These are phyloP conservation scores for Eutrema salsugineum DNA, from an alignment of 441 rosid species.

Conservation along the genomic window DNA sequence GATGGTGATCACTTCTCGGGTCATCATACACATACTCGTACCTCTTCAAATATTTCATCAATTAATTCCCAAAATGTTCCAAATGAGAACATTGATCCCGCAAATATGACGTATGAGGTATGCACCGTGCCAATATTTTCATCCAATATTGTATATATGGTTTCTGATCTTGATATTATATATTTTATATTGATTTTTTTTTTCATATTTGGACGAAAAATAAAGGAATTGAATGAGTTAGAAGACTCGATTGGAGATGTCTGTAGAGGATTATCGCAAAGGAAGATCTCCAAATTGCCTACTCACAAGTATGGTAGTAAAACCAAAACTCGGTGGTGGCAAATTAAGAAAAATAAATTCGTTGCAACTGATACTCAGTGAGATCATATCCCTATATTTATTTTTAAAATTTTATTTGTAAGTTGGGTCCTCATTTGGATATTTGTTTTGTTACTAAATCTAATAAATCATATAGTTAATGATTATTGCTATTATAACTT, in stretches of 20 bases:
- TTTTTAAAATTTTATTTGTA: neutral
- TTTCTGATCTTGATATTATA: neutral
- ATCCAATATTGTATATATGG: neutral
- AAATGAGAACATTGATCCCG: neutral
- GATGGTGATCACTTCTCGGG: neutral
- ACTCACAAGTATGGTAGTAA: slow-evolving; percentile 11
- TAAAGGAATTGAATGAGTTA: slow-evolving; percentile 24
- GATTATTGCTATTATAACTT: neutral
- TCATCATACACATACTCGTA: neutral
- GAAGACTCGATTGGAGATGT: slow-evolving; percentile 13
- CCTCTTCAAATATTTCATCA: neutral
- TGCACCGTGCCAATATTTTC: neutral
- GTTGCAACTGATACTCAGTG: slow-evolving; percentile 16
- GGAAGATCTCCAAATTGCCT: neutral
- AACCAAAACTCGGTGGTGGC: slow-evolving; percentile 6
- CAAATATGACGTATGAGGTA: slow-evolving; percentile 27
- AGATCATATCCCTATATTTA: neutral
- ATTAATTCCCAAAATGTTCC: neutral
- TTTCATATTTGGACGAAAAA: neutral
- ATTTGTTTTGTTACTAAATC: neutral
- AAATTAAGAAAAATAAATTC: slow-evolving; percentile 4
- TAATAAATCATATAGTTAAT: neutral
- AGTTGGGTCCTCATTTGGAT: neutral
- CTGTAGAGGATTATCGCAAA: neutral
- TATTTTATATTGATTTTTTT: neutral